phyloP scores from a whole-genome alignment of 768 basidiomycete species.

The Lyophyllum semitale region DNA sequence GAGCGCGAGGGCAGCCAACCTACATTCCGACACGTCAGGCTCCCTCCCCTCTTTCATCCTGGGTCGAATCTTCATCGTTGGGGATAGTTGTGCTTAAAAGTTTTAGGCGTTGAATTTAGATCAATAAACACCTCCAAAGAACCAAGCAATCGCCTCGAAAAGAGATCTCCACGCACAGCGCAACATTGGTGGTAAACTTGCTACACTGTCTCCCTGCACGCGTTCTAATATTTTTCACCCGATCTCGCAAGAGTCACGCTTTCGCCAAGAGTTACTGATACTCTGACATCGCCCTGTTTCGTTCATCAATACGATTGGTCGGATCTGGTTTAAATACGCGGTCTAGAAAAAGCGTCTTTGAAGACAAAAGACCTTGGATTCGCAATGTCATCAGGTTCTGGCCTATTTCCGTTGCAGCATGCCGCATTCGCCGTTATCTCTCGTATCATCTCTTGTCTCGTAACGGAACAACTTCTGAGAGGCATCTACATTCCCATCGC shows the following conservation, averaged over 20 bases:
- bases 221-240: not conserved
- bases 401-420: conserved; percentile 34
- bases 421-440: conserved; percentile 49
- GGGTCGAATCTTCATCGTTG: conserved; percentile 1
- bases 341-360: not conserved
- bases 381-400: conserved; percentile 38
- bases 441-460: conserved; percentile 49
- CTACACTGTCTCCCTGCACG: not conserved
- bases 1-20: not conserved
- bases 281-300: not conserved
- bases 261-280: conserved; percentile 5
- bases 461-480: conserved; percentile 47
- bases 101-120: not conserved
- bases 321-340: conserved; percentile 23
- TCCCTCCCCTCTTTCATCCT: not conserved
- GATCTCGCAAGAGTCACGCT: not conserved
- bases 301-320: conserved; percentile 17
- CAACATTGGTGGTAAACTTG: not conserved
- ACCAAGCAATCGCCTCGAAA: not conserved
- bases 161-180: not conserved
- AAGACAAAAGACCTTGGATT: no score
- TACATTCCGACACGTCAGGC: not conserved
- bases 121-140: not conserved
- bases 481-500: conserved; percentile 40
- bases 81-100: not conserved